These are phyloP conservation scores for Wickerhamomyces alni DNA, from an alignment of 805 yeast species.

Conservation along the genomic window DNA sequence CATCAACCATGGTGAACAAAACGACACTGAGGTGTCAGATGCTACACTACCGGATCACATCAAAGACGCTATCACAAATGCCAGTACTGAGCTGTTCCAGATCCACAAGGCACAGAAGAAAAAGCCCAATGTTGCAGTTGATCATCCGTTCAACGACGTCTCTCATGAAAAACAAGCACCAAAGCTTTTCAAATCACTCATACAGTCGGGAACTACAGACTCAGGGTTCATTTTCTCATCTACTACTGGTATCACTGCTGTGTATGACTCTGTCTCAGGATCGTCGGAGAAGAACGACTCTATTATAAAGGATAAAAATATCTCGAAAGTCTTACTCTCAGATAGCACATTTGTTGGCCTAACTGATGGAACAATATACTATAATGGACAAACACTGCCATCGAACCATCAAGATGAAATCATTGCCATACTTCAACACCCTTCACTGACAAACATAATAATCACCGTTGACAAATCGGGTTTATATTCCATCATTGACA, in stretches of 20 bases:
- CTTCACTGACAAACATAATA: constrained; percentile 25
- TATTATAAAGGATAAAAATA: constrained; percentile 9
- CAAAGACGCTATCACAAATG: constrained; percentile 4
- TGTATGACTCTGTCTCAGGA: constrained; percentile 5
- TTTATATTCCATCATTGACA: constrained; percentile 16
- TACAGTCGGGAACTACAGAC: neutral
- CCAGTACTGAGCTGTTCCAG: constrained; percentile 14
- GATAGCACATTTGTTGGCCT: constrained; percentile 9
- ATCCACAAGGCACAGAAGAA: constrained; percentile 18
- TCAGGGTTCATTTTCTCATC: constrained; percentile 11
- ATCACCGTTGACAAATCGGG: constrained; percentile 24
- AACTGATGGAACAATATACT: constrained; percentile 10
- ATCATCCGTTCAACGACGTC: constrained; percentile 2
- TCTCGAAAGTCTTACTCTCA: constrained; percentile 7
- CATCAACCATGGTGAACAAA: neutral
- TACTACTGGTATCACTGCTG: constrained; percentile 13
- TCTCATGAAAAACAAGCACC: neutral
- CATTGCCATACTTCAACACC: constrained; percentile 28
- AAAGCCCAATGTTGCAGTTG: constrained; percentile 15
- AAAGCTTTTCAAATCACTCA: constrained; percentile 16
- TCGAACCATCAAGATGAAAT: constrained; percentile 9
- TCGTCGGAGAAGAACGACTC: constrained; percentile 9
- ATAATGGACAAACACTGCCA: constrained; percentile 5
- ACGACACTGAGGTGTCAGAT: constrained; percentile 1
- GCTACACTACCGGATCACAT: constrained; percentile 8